Evolutionary conservation across 2,329 filamentous ascomycete species (phyloP), one percentile per base, ranked within the genome.

Genomic region (Beauveria brongniartii): DNA sequence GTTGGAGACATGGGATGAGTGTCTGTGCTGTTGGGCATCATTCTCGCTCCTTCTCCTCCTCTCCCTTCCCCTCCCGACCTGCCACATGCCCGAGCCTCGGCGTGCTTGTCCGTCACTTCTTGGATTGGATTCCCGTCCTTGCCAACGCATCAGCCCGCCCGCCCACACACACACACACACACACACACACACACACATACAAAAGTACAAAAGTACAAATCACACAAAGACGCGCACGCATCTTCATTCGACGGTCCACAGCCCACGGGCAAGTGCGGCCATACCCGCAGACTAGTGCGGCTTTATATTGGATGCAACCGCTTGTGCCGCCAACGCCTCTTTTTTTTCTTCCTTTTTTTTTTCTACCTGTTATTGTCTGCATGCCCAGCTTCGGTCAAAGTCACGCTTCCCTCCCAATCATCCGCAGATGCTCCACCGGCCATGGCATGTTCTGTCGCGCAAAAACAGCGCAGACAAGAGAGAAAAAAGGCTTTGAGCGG

Each of bases 241-340:
- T 28, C 28, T 16, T 30, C 37, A 43, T 43, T 58, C 20, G 48
- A 48, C 47, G 56, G 52, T 59, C 56, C 56, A 59, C 56, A 30
- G 8, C 47, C n/a, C 26, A n/a, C 26, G 47, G 47, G 26, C 44
- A 48, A 18, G 28, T 50, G 44, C 56, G 47, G 56, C 41, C 47
- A 52, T n/a, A 43, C 56, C 56, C 56, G 56, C 56, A 52, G n/a
- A 46, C 44, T 58, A 58, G 44, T 58, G 55, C 55, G 28, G 55
- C 20, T 57, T 34, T 34, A 34, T 50, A 57, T 50, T 59, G 47
- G 47, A 44, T 59, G 56, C 56, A 52, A 24, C 46, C 56, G 56
- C 56, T 51, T 20, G 56, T 59, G 56, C 56, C 46, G 56, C 56
- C 56, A 52, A 22, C 55, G 16, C 26, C 10, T 18, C 41, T 30